Conservation (phyloP, 257 asterid genomes). For the Ajuga chamaepitys region DNA sequence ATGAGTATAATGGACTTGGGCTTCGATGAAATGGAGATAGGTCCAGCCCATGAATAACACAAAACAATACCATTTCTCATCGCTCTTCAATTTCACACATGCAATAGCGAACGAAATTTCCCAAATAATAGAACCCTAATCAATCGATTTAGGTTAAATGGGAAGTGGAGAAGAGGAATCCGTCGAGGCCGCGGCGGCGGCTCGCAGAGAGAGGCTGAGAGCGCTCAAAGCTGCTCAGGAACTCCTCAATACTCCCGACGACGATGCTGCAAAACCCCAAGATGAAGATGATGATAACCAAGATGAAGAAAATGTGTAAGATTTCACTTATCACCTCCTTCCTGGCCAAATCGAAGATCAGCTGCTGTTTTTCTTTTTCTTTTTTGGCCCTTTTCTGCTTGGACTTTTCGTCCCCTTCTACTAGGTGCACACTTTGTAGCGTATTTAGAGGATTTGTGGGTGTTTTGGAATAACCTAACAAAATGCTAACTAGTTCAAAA, state of each 20-base stretch:
- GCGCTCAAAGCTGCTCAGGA: slow-evolving; percentile 85
- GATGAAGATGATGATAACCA: slow-evolving; percentile 9
- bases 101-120: slow-evolving; percentile 5
- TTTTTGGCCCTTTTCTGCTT: background rate
- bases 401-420: background rate
- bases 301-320: slow-evolving; percentile 34
- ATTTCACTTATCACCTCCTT: background rate
- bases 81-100: too few species aligned
- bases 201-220: slow-evolving; percentile 70
- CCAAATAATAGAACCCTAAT: background rate
- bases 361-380: background rate
- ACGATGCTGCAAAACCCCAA: slow-evolving; percentile 25
- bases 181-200: slow-evolving; percentile 62
- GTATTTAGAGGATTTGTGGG: background rate
- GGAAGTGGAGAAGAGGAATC: slow-evolving; percentile 55
- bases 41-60: too few species aligned
- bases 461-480: background rate
- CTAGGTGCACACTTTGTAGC: background rate
- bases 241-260: slow-evolving; percentile 81
- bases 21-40: too few species aligned
- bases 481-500: background rate
- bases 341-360: background rate
- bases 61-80: too few species aligned
- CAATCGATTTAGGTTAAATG: slow-evolving; percentile 16
- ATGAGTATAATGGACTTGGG: too few species aligned